phyloP scores from a whole-genome alignment of 129 eudicot genomes.

The Daucus carota region DNA sequence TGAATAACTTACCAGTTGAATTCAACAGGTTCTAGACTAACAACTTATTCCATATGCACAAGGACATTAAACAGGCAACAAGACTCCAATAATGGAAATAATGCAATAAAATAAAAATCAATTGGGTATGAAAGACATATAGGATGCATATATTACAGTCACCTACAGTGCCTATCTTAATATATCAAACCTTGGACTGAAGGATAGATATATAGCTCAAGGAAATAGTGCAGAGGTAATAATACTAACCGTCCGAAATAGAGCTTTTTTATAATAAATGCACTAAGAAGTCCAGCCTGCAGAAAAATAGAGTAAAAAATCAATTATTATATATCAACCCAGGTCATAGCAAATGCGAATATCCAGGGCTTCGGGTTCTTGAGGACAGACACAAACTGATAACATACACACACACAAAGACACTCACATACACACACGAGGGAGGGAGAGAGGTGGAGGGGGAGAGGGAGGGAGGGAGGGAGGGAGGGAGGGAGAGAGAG shows the following conservation, averaged over 20 bases:
- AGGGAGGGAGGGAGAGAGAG: conserved; percentile 17
- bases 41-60: neutral
- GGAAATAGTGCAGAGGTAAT: neutral
- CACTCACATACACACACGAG: neutral
- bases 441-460: neutral
- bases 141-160: neutral
- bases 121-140: neutral
- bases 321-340: neutral
- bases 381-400: neutral
- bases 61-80: neutral
- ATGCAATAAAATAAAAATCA: neutral
- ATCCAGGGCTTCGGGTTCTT: neutral
- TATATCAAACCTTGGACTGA: neutral
- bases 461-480: neutral
- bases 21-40: neutral
- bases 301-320: neutral
- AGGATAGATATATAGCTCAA: neutral
- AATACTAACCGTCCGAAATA: conserved; percentile 4
- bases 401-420: neutral
- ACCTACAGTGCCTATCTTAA: neutral
- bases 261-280: neutral
- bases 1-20: neutral
- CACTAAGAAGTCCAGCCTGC: conserved; percentile 6
- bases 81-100: neutral
- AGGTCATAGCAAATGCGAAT: neutral